Percentiles rank a stretch among this genome's conserved stretches.
Evolutionary conservation across 176 grass and related monocot species (phyloP).

Genomic region (Elymus sibiricus): DNA sequence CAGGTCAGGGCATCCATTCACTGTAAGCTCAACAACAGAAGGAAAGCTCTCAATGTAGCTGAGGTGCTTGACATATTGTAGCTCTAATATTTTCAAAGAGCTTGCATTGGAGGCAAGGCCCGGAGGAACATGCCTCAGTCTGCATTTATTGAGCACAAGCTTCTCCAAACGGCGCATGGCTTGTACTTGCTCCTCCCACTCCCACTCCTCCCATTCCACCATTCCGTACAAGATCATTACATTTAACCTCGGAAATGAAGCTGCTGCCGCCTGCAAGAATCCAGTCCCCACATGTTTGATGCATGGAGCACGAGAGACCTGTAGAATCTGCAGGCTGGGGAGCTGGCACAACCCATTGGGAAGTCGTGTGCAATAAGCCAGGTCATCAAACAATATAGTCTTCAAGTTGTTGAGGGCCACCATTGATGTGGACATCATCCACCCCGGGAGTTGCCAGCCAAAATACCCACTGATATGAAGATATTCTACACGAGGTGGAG

Average conservation of each 20-base stretch:
- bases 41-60: background rate
- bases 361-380: background rate
- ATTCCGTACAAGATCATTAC: background rate
- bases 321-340: background rate
- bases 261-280: background rate
- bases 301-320: background rate
- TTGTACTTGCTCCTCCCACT: background rate
- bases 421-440: background rate
- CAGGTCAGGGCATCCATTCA: background rate
- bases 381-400: background rate
- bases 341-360: background rate
- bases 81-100: background rate
- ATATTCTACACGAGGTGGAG: background rate
- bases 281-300: background rate
- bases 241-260: background rate
- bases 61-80: background rate
- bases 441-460: background rate
- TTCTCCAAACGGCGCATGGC: background rate
- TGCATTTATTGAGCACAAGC: background rate
- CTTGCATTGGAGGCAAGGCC: slow-evolving; percentile 1
- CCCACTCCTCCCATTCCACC: background rate
- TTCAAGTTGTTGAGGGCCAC: background rate
- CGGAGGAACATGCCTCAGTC: background rate
- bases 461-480: background rate
- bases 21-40: background rate